Evolutionary conservation across 352 stramenopile species (phyloP).

Genomic region (Albugo candida): DNA sequence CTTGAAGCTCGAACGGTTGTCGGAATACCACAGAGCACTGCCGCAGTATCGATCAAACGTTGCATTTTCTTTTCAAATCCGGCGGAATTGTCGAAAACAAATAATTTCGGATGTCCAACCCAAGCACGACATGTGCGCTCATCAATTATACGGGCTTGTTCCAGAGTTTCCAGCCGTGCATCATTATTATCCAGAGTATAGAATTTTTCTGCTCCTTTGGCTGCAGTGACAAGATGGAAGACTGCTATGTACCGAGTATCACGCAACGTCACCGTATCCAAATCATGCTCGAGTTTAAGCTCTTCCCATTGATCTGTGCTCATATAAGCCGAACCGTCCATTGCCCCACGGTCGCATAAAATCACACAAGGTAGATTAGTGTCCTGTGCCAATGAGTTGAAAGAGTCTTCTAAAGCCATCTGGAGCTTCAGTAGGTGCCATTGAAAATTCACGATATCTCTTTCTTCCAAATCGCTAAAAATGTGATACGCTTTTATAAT

Average conservation of each 20-base stretch:
- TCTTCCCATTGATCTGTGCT: conserved; percentile 75
- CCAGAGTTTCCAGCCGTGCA: conserved; percentile 85
- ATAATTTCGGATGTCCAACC: conserved; percentile 73
- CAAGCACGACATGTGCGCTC: conserved; percentile 46
- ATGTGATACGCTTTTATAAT: neutral
- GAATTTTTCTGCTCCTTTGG: conserved; percentile 85
- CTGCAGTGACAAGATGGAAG: conserved; percentile 81
- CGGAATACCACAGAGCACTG: conserved; percentile 45
- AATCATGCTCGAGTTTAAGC: conserved; percentile 51
- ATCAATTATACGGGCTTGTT: conserved; percentile 82
- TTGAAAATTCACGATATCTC: conserved; percentile 75
- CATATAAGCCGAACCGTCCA: conserved; percentile 94
- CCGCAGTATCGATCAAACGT: conserved; percentile 59
- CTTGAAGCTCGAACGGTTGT: conserved; percentile 55
- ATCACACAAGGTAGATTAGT: conserved; percentile 78
- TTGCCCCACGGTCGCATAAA: conserved; percentile 89
- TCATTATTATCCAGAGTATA: conserved; percentile 96
- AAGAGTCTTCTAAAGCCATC: conserved; percentile 68
- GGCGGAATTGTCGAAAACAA: conserved; percentile 71
- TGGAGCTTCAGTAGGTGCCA: conserved; percentile 74
- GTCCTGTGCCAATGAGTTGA: conserved; percentile 65
- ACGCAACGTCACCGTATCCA: conserved; percentile 69
- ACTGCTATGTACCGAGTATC: conserved; percentile 78
- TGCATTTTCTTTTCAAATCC: conserved; percentile 79
- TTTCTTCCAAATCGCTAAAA: conserved; percentile 48